Percentiles rank a stretch among this genome's conserved stretches.
These are phyloP conservation scores for Leccinum subrobustum DNA, from an alignment of 1,284 basidiomycete species.

Conservation along the genomic window DNA sequence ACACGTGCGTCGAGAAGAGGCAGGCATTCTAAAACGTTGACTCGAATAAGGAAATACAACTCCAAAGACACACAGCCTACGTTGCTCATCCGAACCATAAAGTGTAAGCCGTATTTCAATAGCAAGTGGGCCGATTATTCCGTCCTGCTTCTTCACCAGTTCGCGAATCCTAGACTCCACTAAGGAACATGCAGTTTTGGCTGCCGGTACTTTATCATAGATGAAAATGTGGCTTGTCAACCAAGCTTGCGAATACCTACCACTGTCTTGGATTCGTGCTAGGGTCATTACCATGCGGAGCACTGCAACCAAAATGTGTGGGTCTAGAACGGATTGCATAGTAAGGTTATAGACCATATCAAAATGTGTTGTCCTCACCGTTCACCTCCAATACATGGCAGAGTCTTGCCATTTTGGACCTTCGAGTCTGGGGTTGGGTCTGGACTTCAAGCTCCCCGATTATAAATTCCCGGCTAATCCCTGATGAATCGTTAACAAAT, in stretches of 20 bases:
- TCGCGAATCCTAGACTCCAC: slow-evolving; percentile 13
- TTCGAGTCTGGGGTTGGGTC: no score
- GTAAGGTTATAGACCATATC: background rate
- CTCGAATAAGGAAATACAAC: background rate
- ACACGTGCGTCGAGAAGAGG: slow-evolving; percentile 1
- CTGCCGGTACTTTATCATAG: background rate
- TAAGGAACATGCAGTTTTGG: background rate
- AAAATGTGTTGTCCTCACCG: background rate
- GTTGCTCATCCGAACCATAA: no score
- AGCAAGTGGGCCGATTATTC: background rate
- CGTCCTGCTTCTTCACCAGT: slow-evolving; percentile 8
- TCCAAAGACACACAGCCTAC: background rate
- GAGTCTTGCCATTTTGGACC: slow-evolving; percentile 4
- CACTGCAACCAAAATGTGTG: background rate
- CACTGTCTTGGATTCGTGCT: background rate
- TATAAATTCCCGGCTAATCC: slow-evolving; percentile 1
- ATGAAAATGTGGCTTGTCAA: no score
- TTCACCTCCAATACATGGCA: slow-evolving; percentile 12
- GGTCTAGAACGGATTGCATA: background rate
- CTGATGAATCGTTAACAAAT: slow-evolving; percentile 11
- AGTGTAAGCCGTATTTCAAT: background rate
- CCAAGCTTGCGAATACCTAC: no score
- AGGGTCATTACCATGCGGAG: background rate
- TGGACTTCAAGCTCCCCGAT: background rate
- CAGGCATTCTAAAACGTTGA: slow-evolving; percentile 1